These are phyloP conservation scores for Colletotrichum liaoningense DNA, from an alignment of 2,329 filamentous ascomycete species.

Conservation along the genomic window DNA sequence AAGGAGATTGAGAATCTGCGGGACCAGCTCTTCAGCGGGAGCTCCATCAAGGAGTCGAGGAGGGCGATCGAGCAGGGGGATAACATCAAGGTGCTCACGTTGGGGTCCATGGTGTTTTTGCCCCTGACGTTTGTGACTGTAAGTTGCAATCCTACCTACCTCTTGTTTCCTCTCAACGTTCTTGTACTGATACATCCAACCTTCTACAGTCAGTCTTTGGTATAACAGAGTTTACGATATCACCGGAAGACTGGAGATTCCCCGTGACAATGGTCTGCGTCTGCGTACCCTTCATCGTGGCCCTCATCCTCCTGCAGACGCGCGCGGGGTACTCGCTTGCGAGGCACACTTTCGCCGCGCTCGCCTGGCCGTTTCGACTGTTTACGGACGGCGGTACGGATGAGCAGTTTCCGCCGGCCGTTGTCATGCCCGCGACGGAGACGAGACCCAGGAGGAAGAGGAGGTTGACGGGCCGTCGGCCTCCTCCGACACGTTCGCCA, in stretches of 20 bases:
- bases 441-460: conserved; percentile 33
- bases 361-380: conserved; percentile 18
- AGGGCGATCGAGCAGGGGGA: conserved; percentile 73
- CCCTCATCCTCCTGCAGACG: conserved; percentile 59
- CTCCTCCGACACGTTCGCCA: neutral
- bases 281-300: conserved; percentile 61
- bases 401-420: neutral
- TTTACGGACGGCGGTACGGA: neutral
- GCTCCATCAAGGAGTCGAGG: conserved; percentile 70
- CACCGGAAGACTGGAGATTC: conserved; percentile 57
- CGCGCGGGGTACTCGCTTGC: conserved; percentile 43
- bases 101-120: conserved; percentile 71
- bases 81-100: conserved; percentile 70
- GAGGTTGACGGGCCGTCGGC: conserved; percentile 26
- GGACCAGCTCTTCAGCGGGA: conserved; percentile 73
- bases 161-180: neutral
- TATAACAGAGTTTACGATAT: conserved; percentile 58
- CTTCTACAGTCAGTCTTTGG: conserved; percentile 62
- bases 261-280: conserved; percentile 73
- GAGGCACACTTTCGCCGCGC: conserved; percentile 4
- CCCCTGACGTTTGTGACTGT: conserved; percentile 71
- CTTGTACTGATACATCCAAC: neutral
- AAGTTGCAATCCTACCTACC: conserved; percentile 31
- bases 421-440: conserved; percentile 9
- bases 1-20: conserved; percentile 67